phyloP scores from a whole-genome alignment of 1,139 yeast genomes.

The Eremothecium coryli region DNA sequence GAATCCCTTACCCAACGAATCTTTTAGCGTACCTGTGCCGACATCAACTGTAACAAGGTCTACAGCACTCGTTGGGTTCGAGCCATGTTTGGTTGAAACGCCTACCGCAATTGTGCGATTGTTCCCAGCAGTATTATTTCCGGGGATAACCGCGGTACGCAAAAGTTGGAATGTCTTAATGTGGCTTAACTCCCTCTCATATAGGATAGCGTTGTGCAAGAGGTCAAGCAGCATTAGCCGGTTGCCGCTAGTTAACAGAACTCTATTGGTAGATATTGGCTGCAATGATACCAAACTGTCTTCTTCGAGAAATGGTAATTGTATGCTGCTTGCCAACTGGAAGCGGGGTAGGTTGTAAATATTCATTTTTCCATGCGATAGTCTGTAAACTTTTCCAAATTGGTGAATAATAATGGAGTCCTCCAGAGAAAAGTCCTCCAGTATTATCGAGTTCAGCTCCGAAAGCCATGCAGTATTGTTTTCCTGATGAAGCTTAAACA shows the following conservation, averaged over 20 bases:
- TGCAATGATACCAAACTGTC: constrained; percentile 22
- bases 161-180: constrained; percentile 28
- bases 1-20: constrained; percentile 62
- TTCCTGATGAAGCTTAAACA: constrained; percentile 16
- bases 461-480: constrained; percentile 12
- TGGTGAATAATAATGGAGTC: constrained; percentile 21
- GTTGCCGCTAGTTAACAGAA: constrained; percentile 32
- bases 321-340: constrained; percentile 20
- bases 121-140: constrained; percentile 10
- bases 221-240: constrained; percentile 35
- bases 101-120: constrained; percentile 26
- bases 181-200: constrained; percentile 27
- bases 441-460: constrained; percentile 22
- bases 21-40: constrained; percentile 63
- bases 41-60: constrained; percentile 45
- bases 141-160: constrained; percentile 20
- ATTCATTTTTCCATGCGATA: constrained; percentile 12
- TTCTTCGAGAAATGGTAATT: constrained; percentile 18
- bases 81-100: constrained; percentile 25
- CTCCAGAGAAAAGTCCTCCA: constrained; percentile 19
- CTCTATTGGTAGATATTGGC: constrained; percentile 31
- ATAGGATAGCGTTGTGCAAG: constrained; percentile 35
- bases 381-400: constrained; percentile 23
- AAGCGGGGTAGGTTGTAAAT: constrained; percentile 29
- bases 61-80: constrained; percentile 26